phyloP scores from a whole-genome alignment of 495 filamentous ascomycete species.

The Hypomontagnella submonticulosa region DNA sequence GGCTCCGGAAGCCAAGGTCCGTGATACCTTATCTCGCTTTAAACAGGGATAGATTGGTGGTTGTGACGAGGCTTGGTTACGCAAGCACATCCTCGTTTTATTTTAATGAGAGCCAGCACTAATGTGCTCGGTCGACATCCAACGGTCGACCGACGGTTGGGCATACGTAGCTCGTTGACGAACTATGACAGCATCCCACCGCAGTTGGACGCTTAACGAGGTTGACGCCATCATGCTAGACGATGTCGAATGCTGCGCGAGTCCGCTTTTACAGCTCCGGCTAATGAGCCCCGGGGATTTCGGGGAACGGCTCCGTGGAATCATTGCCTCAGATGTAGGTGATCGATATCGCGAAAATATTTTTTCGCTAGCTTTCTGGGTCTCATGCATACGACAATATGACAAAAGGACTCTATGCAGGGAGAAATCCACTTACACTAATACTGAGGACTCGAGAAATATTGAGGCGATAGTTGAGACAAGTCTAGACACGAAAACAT shows the following conservation, averaged over 20 bases:
- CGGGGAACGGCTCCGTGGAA: constrained; percentile 29
- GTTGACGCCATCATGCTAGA: constrained; percentile 36
- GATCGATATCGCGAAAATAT: constrained; percentile 12
- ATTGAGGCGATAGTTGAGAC: constrained; percentile 6
- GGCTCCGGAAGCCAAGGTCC: constrained; percentile 28
- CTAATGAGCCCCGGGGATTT: constrained; percentile 36
- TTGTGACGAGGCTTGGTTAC: constrained; percentile 5
- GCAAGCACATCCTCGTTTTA: constrained; percentile 27
- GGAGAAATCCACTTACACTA: neutral
- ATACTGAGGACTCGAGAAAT: neutral
- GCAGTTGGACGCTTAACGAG: constrained; percentile 20
- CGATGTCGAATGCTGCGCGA: constrained; percentile 38
- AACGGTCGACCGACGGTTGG: constrained; percentile 21
- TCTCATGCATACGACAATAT: neutral
- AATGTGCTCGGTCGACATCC: constrained; percentile 1
- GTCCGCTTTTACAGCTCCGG: constrained; percentile 39
- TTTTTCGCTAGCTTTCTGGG: neutral
- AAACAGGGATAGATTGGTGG: constrained; percentile 3
- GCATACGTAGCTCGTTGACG: constrained; percentile 4
- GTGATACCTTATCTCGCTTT: constrained; percentile 5
- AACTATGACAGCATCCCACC: constrained; percentile 14
- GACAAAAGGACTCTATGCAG: neutral
- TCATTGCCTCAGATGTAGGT: constrained; percentile 12
- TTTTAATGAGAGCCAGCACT: constrained; percentile 28
- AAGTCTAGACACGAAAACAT: constrained; percentile 17